Percentiles rank a stretch among this genome's conserved stretches.
Conservation (phyloP, 768 basidiomycete species). For the Leucosporidium yakuticum region DNA sequence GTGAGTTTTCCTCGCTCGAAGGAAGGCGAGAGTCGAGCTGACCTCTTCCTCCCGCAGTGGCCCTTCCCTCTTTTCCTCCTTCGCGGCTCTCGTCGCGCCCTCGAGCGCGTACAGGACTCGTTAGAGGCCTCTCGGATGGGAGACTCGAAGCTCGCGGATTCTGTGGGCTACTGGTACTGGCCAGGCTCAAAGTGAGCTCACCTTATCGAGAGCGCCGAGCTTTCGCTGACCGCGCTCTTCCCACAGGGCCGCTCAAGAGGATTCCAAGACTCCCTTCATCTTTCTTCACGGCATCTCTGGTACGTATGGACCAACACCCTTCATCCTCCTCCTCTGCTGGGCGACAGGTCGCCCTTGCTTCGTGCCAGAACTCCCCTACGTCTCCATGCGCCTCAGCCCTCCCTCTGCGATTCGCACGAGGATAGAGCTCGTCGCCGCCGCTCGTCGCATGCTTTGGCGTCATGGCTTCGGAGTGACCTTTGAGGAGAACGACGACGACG, state of each 20-base stretch:
- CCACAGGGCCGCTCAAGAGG: not conserved
- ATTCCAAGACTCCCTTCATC: not conserved
- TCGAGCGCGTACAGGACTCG: slow-evolving; percentile 21
- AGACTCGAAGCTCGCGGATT: not conserved
- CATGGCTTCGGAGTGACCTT: slow-evolving; percentile 30
- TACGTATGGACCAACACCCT: not conserved
- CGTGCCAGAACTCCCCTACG: slow-evolving; percentile 29
- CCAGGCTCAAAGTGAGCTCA: not conserved
- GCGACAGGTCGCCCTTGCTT: slow-evolving; percentile 28
- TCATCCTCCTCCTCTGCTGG: not conserved
- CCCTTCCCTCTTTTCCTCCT: slow-evolving; percentile 15
- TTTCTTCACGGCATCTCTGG: slow-evolving; percentile 31
- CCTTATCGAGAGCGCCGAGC: not conserved
- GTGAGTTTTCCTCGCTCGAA: not conserved
- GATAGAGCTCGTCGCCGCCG: slow-evolving; percentile 26
- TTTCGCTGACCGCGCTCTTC: too few species aligned
- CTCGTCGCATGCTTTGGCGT: slow-evolving; percentile 26
- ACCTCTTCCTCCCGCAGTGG: not conserved
- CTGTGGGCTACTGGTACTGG: too few species aligned
- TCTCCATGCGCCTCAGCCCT: slow-evolving; percentile 28
- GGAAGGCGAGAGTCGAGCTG: too few species aligned
- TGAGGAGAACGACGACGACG: slow-evolving; percentile 15
- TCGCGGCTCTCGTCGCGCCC: slow-evolving; percentile 13
- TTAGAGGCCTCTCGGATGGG: slow-evolving; percentile 17
- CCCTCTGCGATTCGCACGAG: slow-evolving; percentile 24